Conservation (phyloP, 257 asterid genomes). For the Jacaranda mimosifolia region DNA sequence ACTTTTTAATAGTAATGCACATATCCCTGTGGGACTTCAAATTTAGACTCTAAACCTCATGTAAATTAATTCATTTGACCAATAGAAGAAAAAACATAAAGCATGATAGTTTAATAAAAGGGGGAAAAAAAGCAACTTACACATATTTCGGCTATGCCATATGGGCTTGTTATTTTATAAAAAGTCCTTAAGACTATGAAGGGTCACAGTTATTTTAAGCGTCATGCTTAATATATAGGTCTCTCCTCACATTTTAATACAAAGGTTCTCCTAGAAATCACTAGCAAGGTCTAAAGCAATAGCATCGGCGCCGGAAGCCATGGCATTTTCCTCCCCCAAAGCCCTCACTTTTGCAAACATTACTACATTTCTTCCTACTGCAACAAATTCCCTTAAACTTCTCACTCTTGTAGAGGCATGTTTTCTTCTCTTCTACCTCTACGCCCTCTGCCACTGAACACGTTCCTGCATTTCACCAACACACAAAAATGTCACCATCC, state of each 20-base stretch:
- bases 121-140: no score
- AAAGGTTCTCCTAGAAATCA: background rate
- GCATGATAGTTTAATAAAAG: no score
- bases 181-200: no score
- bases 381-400: background rate
- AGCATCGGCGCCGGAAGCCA: conserved; percentile 40
- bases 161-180: no score
- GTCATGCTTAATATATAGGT: background rate
- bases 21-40: no score
- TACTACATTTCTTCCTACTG: background rate
- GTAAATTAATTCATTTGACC: no score
- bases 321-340: conserved; percentile 35
- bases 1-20: no score
- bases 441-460: background rate
- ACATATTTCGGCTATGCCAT: no score
- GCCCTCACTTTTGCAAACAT: conserved; percentile 25
- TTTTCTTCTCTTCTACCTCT: background rate
- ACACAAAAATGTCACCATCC: background rate
- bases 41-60: no score
- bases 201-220: background rate
- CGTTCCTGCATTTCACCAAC: conserved; percentile 1
- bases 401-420: conserved; percentile 25
- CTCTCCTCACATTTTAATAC: background rate
- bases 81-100: no score
- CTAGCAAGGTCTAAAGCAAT: conserved; percentile 33